A percentile compares a stretch with the other conserved stretches of the same genome.
Conservation (phyloP, 1,139 yeast species). For the Saccharomyces hybrid region DNA sequence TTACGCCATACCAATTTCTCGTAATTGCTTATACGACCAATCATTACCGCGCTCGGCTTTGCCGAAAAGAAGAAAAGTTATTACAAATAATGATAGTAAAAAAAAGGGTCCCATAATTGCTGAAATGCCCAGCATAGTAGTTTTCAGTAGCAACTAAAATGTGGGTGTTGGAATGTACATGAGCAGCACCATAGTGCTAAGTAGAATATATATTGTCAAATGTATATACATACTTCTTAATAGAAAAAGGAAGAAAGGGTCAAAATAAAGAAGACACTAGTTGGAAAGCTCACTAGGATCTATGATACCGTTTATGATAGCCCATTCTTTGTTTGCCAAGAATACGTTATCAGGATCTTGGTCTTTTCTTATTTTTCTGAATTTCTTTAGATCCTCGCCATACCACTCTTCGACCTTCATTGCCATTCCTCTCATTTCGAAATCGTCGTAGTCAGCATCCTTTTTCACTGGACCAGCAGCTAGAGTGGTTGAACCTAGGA, state of each 20-base stretch:
- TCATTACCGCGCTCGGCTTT: neutral
- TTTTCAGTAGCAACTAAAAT: neutral
- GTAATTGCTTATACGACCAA: neutral
- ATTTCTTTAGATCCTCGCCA: slow-evolving; percentile 59
- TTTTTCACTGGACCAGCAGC: slow-evolving; percentile 30
- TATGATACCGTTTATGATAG: slow-evolving; percentile 67
- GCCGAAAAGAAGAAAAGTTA: neutral
- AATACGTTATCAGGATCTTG: slow-evolving; percentile 82
- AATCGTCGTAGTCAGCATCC: slow-evolving; percentile 42
- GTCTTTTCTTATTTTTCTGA: slow-evolving; percentile 52
- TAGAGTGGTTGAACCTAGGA: slow-evolving; percentile 54
- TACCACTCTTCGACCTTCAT: slow-evolving; percentile 69
- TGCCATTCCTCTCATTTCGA: slow-evolving; percentile 75
- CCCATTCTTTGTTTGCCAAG: slow-evolving; percentile 72
- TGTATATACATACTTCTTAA: slow-evolving; percentile 1
- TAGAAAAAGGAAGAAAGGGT: neutral
- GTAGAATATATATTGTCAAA: no score
- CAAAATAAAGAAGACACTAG: neutral
- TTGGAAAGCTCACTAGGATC: slow-evolving; percentile 8
- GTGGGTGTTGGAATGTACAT: neutral
- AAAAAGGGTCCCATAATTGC: neutral
- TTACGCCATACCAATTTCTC: neutral
- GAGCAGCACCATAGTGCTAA: neutral
- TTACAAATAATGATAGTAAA: no score
- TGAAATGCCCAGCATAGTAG: neutral